A percentile compares a stretch with the other conserved stretches of the same genome.
Conservation (phyloP, 805 yeast genomes). For the Blastobotrys parvus region DNA sequence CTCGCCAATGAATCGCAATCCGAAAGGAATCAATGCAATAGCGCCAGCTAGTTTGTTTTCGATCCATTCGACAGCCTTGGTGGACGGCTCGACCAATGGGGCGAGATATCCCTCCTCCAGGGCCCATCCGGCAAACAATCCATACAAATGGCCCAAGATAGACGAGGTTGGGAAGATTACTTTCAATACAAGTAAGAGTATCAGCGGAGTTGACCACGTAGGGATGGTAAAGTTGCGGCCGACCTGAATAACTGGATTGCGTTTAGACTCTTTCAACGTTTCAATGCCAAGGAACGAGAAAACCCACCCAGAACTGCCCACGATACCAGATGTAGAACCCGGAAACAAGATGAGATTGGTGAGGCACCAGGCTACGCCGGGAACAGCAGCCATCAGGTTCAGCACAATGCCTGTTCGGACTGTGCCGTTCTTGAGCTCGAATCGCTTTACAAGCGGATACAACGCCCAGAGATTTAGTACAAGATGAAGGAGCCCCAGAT, state of each 20-base stretch:
- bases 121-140: conserved; percentile 55
- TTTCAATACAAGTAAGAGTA: conserved; percentile 40
- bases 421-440: conserved; percentile 72
- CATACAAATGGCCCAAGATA: conserved; percentile 67
- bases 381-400: conserved; percentile 58
- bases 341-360: conserved; percentile 29
- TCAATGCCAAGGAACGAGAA: conserved; percentile 58
- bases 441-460: conserved; percentile 50
- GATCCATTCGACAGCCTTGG: conserved; percentile 48
- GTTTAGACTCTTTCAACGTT: conserved; percentile 40
- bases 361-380: conserved; percentile 55
- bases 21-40: conserved; percentile 46
- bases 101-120: conserved; percentile 47
- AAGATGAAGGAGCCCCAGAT: conserved; percentile 53
- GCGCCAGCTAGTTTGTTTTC: conserved; percentile 45
- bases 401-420: conserved; percentile 76
- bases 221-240: conserved; percentile 37
- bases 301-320: conserved; percentile 70
- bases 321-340: conserved; percentile 44
- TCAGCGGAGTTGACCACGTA: conserved; percentile 51
- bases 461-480: conserved; percentile 49
- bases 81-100: conserved; percentile 51
- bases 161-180: conserved; percentile 58
- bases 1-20: conserved; percentile 53
- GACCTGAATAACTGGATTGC: conserved; percentile 1